Evolutionary conservation across 2,329 filamentous ascomycete species (phyloP).

Genomic region (Colletotrichum lentis): DNA sequence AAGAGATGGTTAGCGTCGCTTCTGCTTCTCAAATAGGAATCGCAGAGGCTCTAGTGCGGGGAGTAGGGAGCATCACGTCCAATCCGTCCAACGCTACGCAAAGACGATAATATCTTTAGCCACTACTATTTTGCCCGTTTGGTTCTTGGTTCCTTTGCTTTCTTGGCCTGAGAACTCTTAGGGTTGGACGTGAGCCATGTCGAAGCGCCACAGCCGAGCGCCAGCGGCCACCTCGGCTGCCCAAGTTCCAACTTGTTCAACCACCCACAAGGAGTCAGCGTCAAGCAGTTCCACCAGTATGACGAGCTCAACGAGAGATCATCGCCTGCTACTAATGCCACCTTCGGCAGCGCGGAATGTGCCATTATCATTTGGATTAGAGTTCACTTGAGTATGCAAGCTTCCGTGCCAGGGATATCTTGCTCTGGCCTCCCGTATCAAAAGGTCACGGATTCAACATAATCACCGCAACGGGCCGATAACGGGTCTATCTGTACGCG

Average conservation of each 20-base stretch:
- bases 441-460: not conserved
- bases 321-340: no score
- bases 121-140: no score
- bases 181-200: not conserved
- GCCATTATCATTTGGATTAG: no score
- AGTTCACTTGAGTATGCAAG: no score
- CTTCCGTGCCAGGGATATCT: no score
- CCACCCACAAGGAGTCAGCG: not conserved
- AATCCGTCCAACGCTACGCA: not conserved
- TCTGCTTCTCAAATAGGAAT: slow-evolving; percentile 2
- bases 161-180: not conserved
- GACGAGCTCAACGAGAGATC: not conserved
- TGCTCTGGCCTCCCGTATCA: not conserved
- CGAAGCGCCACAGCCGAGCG: slow-evolving; percentile 22
- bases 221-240: not conserved
- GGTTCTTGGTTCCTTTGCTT: no score
- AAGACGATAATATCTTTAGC: no score
- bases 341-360: no score
- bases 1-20: slow-evolving; percentile 7
- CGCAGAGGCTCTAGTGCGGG: not conserved
- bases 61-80: slow-evolving; percentile 3
- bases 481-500: no score
- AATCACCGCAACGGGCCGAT: slow-evolving; percentile 10
- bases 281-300: not conserved
- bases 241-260: not conserved